These are phyloP conservation scores for Scheffersomyces amazonensis DNA, from an alignment of 805 yeast species.

Conservation along the genomic window DNA sequence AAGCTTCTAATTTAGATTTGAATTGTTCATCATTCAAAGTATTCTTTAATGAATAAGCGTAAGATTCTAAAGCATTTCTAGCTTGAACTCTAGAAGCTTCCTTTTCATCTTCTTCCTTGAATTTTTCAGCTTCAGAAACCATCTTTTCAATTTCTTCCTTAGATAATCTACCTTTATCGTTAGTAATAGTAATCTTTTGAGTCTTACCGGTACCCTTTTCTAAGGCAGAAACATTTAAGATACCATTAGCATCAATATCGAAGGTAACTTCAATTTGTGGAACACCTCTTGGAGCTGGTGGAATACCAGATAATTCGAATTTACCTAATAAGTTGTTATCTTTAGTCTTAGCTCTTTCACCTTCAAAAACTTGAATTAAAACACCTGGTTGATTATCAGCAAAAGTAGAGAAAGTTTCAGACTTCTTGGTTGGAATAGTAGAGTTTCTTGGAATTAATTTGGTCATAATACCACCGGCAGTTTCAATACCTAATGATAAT, in stretches of 20 bases:
- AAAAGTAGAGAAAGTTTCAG: constrained; percentile 93
- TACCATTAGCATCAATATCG: constrained; percentile 96
- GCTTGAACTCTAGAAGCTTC: constrained; percentile 91
- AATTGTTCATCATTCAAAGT: constrained; percentile 51
- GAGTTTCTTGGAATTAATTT: constrained; percentile 98
- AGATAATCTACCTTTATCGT: constrained; percentile 97
- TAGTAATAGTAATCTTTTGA: constrained; percentile 95
- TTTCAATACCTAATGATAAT: constrained; percentile 94
- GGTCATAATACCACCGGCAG: constrained; percentile 99
- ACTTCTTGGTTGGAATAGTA: constrained; percentile 95
- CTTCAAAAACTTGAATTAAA: constrained; percentile 93
- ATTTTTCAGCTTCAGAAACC: constrained; percentile 98
- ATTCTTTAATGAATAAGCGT: constrained; percentile 89
- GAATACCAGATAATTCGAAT: constrained; percentile 94
- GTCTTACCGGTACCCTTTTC: constrained; percentile 99
- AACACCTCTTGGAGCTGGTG: constrained; percentile 98
- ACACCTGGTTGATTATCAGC: constrained; percentile 99
- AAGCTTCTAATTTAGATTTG: constrained; percentile 49
- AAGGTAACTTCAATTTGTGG: constrained; percentile 98
- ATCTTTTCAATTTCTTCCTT: constrained; percentile 97
- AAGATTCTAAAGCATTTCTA: constrained; percentile 94
- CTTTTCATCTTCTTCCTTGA: constrained; percentile 93
- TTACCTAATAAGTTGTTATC: constrained; percentile 97
- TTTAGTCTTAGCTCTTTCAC: constrained; percentile 95
- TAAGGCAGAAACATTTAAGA: constrained; percentile 90